A percentile compares a stretch with the other conserved stretches of the same genome.
These are phyloP conservation scores for Tritrichomonas foetus DNA, from an alignment of 208 protist genomes.

Conservation along the genomic window DNA sequence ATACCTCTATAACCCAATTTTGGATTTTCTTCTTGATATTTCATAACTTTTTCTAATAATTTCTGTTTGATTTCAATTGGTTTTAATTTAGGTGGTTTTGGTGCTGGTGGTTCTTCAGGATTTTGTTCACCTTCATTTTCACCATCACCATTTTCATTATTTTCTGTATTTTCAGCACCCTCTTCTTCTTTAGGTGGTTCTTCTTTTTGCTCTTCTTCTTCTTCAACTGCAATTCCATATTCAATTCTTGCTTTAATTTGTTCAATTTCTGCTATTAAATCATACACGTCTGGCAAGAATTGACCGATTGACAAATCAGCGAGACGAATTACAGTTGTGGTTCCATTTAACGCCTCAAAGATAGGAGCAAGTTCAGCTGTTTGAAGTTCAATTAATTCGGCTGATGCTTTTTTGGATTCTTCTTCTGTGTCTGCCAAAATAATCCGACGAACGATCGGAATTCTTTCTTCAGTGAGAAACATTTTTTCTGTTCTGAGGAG, in stretches of 20 bases:
- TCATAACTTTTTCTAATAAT: not conserved
- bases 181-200: too few relatives aligned
- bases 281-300: not conserved
- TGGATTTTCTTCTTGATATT: not conserved
- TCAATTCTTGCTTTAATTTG: not conserved
- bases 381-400: not conserved
- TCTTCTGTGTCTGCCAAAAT: not conserved
- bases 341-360: not conserved
- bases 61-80: not conserved
- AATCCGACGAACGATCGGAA: not conserved
- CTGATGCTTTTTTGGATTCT: not conserved
- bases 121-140: constrained; percentile 48
- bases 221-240: not conserved
- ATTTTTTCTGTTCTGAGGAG: constrained; percentile 81
- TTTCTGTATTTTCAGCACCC: too few relatives aligned
- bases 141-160: too few relatives aligned
- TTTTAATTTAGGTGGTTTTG: too few relatives aligned
- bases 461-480: constrained; percentile 72
- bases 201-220: not conserved
- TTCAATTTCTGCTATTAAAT: not conserved
- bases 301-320: not conserved
- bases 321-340: not conserved
- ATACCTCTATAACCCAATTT: not conserved
- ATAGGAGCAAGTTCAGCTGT: not conserved
- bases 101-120: not conserved